phyloP scores from a whole-genome alignment of 2,329 filamentous ascomycete species.

The Eutypella sp. region DNA sequence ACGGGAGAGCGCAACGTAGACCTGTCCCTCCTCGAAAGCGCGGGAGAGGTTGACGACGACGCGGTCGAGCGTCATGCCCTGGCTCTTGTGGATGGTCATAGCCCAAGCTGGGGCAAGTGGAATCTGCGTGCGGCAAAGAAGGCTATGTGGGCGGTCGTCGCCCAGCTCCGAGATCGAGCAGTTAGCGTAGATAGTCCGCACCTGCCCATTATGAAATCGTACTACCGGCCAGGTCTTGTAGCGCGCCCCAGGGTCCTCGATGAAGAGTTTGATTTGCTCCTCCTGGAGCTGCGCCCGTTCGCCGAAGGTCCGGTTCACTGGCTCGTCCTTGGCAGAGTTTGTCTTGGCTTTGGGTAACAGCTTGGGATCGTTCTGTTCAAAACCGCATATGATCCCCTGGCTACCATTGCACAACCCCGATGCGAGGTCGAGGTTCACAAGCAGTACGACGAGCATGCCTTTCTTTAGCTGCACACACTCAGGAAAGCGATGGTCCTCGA shows the following conservation, averaged over 20 bases:
- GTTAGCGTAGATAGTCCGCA: constrained; percentile 43
- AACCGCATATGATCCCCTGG: constrained; percentile 41
- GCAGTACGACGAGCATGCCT: constrained; percentile 48
- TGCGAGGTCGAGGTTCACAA: constrained; percentile 41
- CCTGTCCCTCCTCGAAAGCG: constrained; percentile 53
- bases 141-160: constrained; percentile 37
- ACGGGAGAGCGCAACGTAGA: constrained; percentile 58
- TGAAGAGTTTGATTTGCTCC: constrained; percentile 33
- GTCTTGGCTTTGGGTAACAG: constrained; percentile 23
- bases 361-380: constrained; percentile 29
- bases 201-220: constrained; percentile 42
- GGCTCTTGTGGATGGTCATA: constrained; percentile 58
- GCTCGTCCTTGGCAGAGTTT: constrained; percentile 11
- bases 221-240: constrained; percentile 46
- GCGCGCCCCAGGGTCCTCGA: constrained; percentile 20
- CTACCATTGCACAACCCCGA: constrained; percentile 42
- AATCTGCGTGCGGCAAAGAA: constrained; percentile 54
- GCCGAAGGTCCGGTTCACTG: constrained; percentile 25
- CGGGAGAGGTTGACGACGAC: constrained; percentile 49
- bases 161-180: constrained; percentile 46
- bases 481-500: constrained; percentile 43
- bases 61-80: constrained; percentile 57
- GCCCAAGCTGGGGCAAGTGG: constrained; percentile 58
- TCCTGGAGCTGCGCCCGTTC: constrained; percentile 33
- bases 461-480: constrained; percentile 39